Evolutionary conservation across 192 early-diverging fungal genomes (phyloP).

Genomic region (Backusella australiensis): DNA sequence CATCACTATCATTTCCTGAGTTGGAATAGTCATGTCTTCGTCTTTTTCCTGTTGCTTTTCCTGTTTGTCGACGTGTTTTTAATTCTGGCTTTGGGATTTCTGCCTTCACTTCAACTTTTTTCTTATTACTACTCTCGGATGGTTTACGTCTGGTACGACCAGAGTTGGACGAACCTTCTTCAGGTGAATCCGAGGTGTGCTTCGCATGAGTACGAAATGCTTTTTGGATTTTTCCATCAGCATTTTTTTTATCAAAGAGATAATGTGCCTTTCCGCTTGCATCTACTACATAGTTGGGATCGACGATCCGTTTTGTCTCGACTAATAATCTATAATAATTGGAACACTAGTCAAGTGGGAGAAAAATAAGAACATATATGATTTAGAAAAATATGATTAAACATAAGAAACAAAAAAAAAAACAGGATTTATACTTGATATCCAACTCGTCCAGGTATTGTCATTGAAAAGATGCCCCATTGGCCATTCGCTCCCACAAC

Average conservation of each 20-base stretch:
- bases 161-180: not conserved
- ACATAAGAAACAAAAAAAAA: not conserved
- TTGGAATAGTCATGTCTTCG: not conserved
- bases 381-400: not conserved
- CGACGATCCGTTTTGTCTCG: conserved; percentile 79
- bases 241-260: conserved; percentile 81
- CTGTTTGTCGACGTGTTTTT: not conserved
- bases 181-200: conserved; percentile 12
- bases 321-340: conserved; percentile 90
- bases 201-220: conserved; percentile 73
- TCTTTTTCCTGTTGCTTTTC: conserved; percentile 2
- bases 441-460: conserved; percentile 90
- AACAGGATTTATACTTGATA: conserved; percentile 64
- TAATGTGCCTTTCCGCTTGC: conserved; percentile 85
- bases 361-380: not conserved
- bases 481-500: conserved; percentile 91
- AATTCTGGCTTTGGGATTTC: not conserved
- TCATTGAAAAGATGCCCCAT: conserved; percentile 94
- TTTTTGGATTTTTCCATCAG: conserved; percentile 71
- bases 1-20: conserved; percentile 39
- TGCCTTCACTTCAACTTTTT: not conserved
- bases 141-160: not conserved
- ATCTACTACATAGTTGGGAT: conserved; percentile 90
- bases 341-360: conserved; percentile 60
- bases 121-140: not conserved